These are phyloP conservation scores for Allium sativum DNA, from an alignment of 106 monocot genomes.

Conservation along the genomic window DNA sequence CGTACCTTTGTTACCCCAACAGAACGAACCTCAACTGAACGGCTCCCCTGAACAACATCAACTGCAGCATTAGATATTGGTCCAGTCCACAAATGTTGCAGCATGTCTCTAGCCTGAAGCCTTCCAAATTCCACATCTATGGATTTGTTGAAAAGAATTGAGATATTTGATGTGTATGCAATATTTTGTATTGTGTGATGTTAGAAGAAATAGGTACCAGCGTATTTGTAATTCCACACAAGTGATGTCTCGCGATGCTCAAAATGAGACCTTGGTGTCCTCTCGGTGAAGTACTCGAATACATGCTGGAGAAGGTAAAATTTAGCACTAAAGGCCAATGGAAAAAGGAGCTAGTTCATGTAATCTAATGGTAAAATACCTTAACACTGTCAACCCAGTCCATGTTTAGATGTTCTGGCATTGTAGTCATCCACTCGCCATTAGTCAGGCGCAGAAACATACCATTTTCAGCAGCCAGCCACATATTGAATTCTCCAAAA, in stretches of 20 bases:
- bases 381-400: conserved; percentile 99
- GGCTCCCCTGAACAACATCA: conserved; percentile 95
- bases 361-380: conserved; percentile 21
- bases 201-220: conserved; percentile 30
- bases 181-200: too few species aligned
- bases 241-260: conserved; percentile 97
- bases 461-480: conserved; percentile 97
- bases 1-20: conserved; percentile 95
- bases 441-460: conserved; percentile 87
- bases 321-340: not conserved
- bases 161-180: too few species aligned
- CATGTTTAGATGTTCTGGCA: conserved; percentile 99
- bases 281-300: conserved; percentile 97
- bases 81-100: conserved; percentile 96
- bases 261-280: conserved; percentile 96
- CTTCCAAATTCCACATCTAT: conserved; percentile 97
- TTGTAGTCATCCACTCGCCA: conserved; percentile 99
- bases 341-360: not conserved
- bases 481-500: conserved; percentile 92
- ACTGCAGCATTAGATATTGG: conserved; percentile 98
- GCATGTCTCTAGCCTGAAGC: conserved; percentile 96
- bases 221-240: conserved; percentile 99
- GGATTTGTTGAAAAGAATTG: not conserved
- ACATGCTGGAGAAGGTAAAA: conserved; percentile 55
- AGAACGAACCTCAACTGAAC: conserved; percentile 92